These are phyloP conservation scores for Camelina sativa DNA, from an alignment of 345 rosid genomes.

Conservation along the genomic window DNA sequence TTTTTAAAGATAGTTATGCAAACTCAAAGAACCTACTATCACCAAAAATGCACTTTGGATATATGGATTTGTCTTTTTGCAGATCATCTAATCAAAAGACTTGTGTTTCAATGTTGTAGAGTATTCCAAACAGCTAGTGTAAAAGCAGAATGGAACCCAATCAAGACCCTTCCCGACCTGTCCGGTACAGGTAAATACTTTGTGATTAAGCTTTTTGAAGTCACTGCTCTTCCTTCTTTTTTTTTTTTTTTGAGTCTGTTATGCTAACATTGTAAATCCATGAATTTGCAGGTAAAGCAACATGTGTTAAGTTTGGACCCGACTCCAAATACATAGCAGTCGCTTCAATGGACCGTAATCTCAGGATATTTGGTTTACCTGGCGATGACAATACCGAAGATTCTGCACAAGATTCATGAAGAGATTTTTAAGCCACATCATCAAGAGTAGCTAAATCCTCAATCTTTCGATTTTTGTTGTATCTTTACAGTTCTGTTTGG, in stretches of 20 bases:
- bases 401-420: constrained; percentile 52
- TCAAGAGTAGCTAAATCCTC: constrained; percentile 31
- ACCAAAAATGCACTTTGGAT: neutral
- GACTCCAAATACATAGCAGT: constrained; percentile 86
- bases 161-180: constrained; percentile 87
- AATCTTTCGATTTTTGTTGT: constrained; percentile 31
- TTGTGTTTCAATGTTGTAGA: constrained; percentile 47
- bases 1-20: neutral
- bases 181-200: constrained; percentile 81
- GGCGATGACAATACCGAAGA: constrained; percentile 45
- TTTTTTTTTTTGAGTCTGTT: constrained; percentile 1
- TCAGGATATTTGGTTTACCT: constrained; percentile 81
- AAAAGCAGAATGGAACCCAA: constrained; percentile 89
- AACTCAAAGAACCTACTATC: constrained; percentile 7
- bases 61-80: constrained; percentile 10
- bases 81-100: neutral
- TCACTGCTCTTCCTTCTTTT: neutral
- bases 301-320: constrained; percentile 73
- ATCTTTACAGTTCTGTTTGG: constrained; percentile 20
- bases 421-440: constrained; percentile 5
- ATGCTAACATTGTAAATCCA: constrained; percentile 1
- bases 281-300: constrained; percentile 66
- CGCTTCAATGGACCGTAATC: constrained; percentile 97
- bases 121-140: constrained; percentile 91
- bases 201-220: neutral